Base-by-base conservation (phyloP, 2,329 filamentous ascomycete species). In the Fusarium ambrosium region DNA sequence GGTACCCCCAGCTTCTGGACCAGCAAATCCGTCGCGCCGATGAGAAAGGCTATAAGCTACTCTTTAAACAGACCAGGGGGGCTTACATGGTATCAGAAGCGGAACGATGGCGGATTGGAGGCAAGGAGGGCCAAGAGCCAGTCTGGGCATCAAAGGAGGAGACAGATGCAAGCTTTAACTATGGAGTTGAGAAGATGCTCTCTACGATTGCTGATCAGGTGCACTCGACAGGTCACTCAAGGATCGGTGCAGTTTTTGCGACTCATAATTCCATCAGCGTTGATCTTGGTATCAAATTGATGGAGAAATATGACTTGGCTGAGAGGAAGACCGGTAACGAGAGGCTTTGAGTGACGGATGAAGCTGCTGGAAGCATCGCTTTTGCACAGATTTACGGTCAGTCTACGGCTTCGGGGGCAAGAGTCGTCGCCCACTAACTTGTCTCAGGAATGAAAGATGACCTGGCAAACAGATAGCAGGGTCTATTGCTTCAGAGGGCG, bases 1-100 rank as follows among this genome's bases (percentile, higher is more conserved):
- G 75, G 13, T 63, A 77, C 43, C 75, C 72, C 4, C 74, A 77
- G 24, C 71, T 77, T 7, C 71, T 78, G 4, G 69, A 76, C 24
- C 66, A 78, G 10, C 74, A 76, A 58, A 74, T 77, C 11, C 56
- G 29, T 10, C 74, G 73, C 22, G 74, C 76, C 2, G 64, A 76
- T 2, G 64, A 70, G 14, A 72, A 69, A 29, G 71, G 73, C 5
- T 78, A 77, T 36, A 77, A 72, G 55, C 48, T 78, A 7, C 68
- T 78, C 20, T 78, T 71, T 51, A 72, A 70, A 32, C 70, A 74
- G 16, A 22, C 69, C 8, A 63, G 70, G 16, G 72, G 70, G 4
- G 67, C 67, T 6, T 74, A 72, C 29, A 74, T 72, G 34, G 64
- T 72, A 7, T 66, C 58, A 1, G 72, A 72, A 39, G 67, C 64